These are phyloP conservation scores for Sophora flavescens DNA, from an alignment of 306 rosid genomes.

Conservation along the genomic window DNA sequence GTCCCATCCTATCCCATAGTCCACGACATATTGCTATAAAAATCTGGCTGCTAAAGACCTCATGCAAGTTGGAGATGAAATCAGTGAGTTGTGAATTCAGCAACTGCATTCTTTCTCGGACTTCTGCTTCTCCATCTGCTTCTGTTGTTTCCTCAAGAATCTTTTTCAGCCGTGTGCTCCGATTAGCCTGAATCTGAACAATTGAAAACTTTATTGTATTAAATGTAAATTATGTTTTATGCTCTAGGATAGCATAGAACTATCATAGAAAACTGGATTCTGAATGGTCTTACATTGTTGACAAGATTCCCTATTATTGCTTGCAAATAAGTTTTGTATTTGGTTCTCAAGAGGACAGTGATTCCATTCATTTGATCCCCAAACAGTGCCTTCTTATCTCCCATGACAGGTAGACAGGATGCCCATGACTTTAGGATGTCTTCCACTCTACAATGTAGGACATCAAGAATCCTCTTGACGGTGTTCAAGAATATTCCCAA, in stretches of 20 bases:
- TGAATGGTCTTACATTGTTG: conserved; percentile 72
- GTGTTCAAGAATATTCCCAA: conserved; percentile 92
- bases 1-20: conserved; percentile 95
- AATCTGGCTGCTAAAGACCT: conserved; percentile 80
- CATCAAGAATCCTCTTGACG: conserved; percentile 91
- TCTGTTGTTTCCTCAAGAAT: conserved; percentile 93
- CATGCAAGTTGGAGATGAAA: conserved; percentile 88
- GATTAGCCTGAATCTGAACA: conserved; percentile 80
- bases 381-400: conserved; percentile 74
- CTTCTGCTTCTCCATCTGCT: conserved; percentile 90
- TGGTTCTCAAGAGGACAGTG: conserved; percentile 89
- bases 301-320: conserved; percentile 90
- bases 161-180: conserved; percentile 78
- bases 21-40: conserved; percentile 86
- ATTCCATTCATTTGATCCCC: conserved; percentile 95
- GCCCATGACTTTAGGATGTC: conserved; percentile 95
- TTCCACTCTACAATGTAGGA: conserved; percentile 91
- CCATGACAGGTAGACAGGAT: conserved; percentile 77
- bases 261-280: conserved; percentile 25
- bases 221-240: background rate
- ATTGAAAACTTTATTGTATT: background rate
- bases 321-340: conserved; percentile 92
- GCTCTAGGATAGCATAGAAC: no score
- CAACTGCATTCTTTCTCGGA: conserved; percentile 92
- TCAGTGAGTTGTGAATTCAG: conserved; percentile 80